Percentiles rank a stretch among this genome's conserved stretches.
Evolutionary conservation across 768 basidiomycete species (phyloP).

Genomic region (Sarcodon aspratus): DNA sequence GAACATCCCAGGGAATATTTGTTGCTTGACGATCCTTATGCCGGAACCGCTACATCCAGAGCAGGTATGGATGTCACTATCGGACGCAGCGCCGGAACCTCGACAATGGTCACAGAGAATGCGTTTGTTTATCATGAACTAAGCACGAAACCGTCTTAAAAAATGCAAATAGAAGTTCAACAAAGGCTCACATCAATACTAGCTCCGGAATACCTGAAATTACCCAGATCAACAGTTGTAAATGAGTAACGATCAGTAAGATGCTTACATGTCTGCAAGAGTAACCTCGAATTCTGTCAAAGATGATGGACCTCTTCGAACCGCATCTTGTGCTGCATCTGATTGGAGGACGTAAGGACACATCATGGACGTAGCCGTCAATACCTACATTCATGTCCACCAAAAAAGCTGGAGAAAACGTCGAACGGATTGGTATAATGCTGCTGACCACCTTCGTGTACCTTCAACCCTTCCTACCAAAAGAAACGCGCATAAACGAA

Average conservation of each 20-base stretch:
- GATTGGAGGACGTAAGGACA: not conserved
- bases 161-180: not conserved
- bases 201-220: conserved; percentile 64
- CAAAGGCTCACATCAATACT: conserved; percentile 61
- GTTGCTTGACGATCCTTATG: conserved; percentile 77
- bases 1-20: conserved; percentile 96
- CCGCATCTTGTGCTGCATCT: conserved; percentile 46
- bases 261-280: conserved; percentile 67
- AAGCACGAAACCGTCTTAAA: not conserved
- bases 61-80: conserved; percentile 82
- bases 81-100: conserved; percentile 88
- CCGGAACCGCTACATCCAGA: conserved; percentile 76
- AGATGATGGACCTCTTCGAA: conserved; percentile 64
- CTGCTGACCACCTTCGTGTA: conserved; percentile 79
- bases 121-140: conserved; percentile 91
- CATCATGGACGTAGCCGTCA: not conserved
- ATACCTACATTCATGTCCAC: conserved; percentile 46
- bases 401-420: conserved; percentile 89
- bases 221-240: conserved; percentile 5
- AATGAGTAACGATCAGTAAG: not conserved
- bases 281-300: conserved; percentile 78
- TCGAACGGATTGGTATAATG: conserved; percentile 82
- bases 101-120: conserved; percentile 96
- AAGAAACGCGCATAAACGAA: not conserved
- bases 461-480: conserved; percentile 79